These are phyloP conservation scores for Umbelopsis sp. DNA, from an alignment of 192 early-diverging fungal species.

Conservation along the genomic window DNA sequence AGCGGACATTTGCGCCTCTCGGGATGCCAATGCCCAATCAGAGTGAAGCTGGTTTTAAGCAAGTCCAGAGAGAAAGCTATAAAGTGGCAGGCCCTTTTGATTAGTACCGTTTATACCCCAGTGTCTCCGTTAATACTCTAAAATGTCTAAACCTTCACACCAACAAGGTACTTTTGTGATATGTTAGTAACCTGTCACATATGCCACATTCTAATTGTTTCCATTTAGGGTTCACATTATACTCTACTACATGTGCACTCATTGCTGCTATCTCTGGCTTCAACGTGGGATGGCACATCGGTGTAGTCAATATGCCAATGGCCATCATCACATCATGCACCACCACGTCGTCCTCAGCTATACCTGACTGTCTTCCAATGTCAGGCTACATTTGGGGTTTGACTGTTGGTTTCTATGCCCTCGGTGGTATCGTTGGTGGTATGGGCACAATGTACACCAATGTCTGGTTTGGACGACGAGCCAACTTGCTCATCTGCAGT, in stretches of 20 bases:
- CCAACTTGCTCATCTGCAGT: constrained; percentile 66
- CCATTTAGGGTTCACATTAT: constrained; percentile 28
- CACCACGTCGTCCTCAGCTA: background rate
- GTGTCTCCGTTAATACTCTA: background rate
- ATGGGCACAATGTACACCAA: constrained; percentile 55
- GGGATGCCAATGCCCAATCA: background rate
- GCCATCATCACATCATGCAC: constrained; percentile 30
- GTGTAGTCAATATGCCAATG: constrained; percentile 40
- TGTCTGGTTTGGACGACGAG: constrained; percentile 51
- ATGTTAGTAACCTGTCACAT: constrained; percentile 14
- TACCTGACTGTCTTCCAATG: constrained; percentile 45
- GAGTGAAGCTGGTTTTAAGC: background rate
- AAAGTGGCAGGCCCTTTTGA: constrained; percentile 1
- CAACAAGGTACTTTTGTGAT: background rate
- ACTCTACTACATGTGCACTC: constrained; percentile 30
- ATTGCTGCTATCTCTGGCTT: constrained; percentile 40
- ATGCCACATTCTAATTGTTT: constrained; percentile 17
- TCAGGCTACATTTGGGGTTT: constrained; percentile 44
- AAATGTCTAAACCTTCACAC: constrained; percentile 5
- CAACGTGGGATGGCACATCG: constrained; percentile 38
- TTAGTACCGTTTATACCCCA: constrained; percentile 21
- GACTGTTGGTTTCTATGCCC: constrained; percentile 46
- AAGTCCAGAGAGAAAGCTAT: background rate
- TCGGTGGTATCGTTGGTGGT: constrained; percentile 60
- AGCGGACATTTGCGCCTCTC: constrained; percentile 20